Conservation (phyloP, 306 rosid genomes). For the Pterocarpus santalinus region DNA sequence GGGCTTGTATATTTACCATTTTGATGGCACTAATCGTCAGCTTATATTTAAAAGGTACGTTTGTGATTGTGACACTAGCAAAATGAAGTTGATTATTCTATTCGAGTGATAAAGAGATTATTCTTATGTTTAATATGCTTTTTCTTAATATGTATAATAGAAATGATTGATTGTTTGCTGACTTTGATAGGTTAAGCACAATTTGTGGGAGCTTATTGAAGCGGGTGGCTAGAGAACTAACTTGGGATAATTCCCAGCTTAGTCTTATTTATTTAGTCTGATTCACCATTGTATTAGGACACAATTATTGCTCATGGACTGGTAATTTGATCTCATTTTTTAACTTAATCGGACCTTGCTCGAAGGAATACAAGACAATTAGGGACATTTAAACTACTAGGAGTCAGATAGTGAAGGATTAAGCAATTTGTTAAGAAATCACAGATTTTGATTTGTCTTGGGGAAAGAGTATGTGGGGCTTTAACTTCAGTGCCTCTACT, state of each 20-base stretch:
- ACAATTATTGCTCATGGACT: constrained; percentile 34
- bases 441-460: not conserved
- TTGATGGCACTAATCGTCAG: constrained; percentile 54
- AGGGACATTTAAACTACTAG: not conserved
- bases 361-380: constrained; percentile 1
- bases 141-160: not conserved
- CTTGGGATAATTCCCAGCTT: constrained; percentile 34
- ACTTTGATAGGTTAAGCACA: constrained; percentile 48
- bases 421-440: not conserved
- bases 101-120: constrained; percentile 11
- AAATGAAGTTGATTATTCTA: constrained; percentile 20
- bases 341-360: constrained; percentile 18
- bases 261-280: constrained; percentile 36
- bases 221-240: constrained; percentile 45
- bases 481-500: too few relatives aligned
- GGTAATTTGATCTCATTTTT: constrained; percentile 37
- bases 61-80: constrained; percentile 31
- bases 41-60: constrained; percentile 63
- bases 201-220: constrained; percentile 44
- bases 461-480: not conserved
- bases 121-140: constrained; percentile 9
- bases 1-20: constrained; percentile 52
- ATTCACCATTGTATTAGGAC: constrained; percentile 48
- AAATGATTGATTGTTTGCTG: constrained; percentile 17
- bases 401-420: not conserved